Base-by-base conservation (phyloP, 202 grass and related monocot species). In the Dendrocalamus latiflorus region DNA sequence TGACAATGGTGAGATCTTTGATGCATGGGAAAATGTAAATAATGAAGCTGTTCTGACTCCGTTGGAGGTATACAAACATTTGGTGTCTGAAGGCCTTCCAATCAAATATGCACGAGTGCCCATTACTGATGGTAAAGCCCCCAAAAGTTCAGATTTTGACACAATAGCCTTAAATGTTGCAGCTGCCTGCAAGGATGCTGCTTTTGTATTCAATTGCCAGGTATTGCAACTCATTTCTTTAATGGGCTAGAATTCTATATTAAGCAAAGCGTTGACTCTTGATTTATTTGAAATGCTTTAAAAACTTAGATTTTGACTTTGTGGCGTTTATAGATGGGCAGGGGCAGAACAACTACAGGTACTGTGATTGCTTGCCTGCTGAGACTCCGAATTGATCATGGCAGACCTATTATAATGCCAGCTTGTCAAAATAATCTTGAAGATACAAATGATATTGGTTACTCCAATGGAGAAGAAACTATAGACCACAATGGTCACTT, bases 91-190 rank as follows among this genome's bases (percentile, higher is more conserved):
- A 90, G 96, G 96, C 47, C 90, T 98, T 90, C 89, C 85, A 13
- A 90, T 98, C 65, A 95, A 89, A 58, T 98, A 98, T 89, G 93
- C 91, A 85, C 87, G 96, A 64, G 96, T 98, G 45, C 96, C 96
- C 34, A 98, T 98, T 85, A 98, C 93, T 83, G 96, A 98, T 87
- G 96, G 96, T 72, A 98, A 98, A 90, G 96, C 96, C 77, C 96
- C 96, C 13, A 91, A 98, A 95, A 98, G 91, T 88, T 98, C 96
- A 36, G 96, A 98, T 84, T 93, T 98, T 76, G 96, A 98, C 77
- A 92, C 85, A n/a, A 84, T 98, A 90, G 89, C 93, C 50, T 83
- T 88, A 18, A 98, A 98, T 77, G 77, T 95, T 54, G 86, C 89
- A 44, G 79, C 87, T 79, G 87, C 96, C 73, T 84, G 87, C 58